phyloP scores from a whole-genome alignment of 2,329 filamentous ascomycete species.

The Xylaria sp. region DNA sequence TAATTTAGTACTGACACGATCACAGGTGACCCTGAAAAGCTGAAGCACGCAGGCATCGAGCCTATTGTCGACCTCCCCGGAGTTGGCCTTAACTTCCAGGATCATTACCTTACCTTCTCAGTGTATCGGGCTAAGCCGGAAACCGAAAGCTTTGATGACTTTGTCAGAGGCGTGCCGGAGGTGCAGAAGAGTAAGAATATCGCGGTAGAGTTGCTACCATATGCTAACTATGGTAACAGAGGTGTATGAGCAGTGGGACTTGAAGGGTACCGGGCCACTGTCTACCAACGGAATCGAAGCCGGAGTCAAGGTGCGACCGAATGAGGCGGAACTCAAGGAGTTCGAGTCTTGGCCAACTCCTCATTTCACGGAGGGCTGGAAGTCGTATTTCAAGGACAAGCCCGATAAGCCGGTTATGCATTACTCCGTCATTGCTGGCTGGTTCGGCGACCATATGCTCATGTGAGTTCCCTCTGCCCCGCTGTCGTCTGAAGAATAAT shows the following conservation, averaged over 20 bases:
- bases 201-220: neutral
- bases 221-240: slow-evolving; percentile 48
- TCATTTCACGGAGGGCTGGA: slow-evolving; percentile 79
- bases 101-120: slow-evolving; percentile 78
- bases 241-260: slow-evolving; percentile 80
- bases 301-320: slow-evolving; percentile 81
- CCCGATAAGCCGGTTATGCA: slow-evolving; percentile 90
- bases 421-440: slow-evolving; percentile 78
- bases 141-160: slow-evolving; percentile 83
- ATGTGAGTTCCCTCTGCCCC: slow-evolving; percentile 54
- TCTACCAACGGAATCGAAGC: slow-evolving; percentile 84
- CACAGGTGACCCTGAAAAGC: slow-evolving; percentile 72
- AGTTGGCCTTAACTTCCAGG: slow-evolving; percentile 80
- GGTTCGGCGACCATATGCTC: slow-evolving; percentile 70
- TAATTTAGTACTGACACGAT: slow-evolving; percentile 4
- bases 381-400: slow-evolving; percentile 85
- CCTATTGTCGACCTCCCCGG: slow-evolving; percentile 76
- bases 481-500: neutral
- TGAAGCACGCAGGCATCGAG: slow-evolving; percentile 73
- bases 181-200: slow-evolving; percentile 69
- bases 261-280: slow-evolving; percentile 80
- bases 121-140: slow-evolving; percentile 78
- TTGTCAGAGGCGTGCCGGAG: slow-evolving; percentile 76
- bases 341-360: slow-evolving; percentile 79
- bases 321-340: slow-evolving; percentile 71